phyloP scores from a whole-genome alignment of 2,329 filamentous ascomycete genomes.

The Paracamarosporium sp. region DNA sequence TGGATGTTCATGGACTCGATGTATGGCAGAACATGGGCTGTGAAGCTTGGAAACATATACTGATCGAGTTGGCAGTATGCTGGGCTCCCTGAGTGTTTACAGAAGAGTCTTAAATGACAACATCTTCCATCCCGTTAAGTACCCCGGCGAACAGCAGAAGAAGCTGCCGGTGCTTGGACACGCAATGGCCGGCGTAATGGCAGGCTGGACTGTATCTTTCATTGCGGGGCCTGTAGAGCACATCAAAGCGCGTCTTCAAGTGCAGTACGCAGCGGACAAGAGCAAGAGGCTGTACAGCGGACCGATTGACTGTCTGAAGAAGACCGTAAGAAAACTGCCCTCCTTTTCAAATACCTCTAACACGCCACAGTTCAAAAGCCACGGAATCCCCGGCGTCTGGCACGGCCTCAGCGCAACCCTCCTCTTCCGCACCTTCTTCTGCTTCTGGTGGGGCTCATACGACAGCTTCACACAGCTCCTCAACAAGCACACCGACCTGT shows the following conservation, averaged over 20 bases:
- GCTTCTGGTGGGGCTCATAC: slow-evolving; percentile 98
- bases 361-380: slow-evolving; percentile 53
- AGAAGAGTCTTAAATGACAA: slow-evolving; percentile 81
- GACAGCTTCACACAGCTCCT: slow-evolving; percentile 79
- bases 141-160: slow-evolving; percentile 45
- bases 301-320: slow-evolving; percentile 81
- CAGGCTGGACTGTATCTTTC: slow-evolving; percentile 89
- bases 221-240: slow-evolving; percentile 95
- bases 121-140: slow-evolving; percentile 68
- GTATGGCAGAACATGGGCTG: slow-evolving; percentile 39
- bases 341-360: neutral
- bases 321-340: slow-evolving; percentile 58
- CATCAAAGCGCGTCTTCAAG: slow-evolving; percentile 90
- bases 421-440: slow-evolving; percentile 91
- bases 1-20: slow-evolving; percentile 98
- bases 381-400: slow-evolving; percentile 83
- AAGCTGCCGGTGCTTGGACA: slow-evolving; percentile 80
- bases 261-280: slow-evolving; percentile 87
- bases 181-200: slow-evolving; percentile 84
- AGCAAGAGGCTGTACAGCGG: slow-evolving; percentile 80
- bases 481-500: slow-evolving; percentile 70
- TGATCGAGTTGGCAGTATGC: slow-evolving; percentile 63
- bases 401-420: slow-evolving; percentile 85
- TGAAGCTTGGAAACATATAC: neutral
- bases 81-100: slow-evolving; percentile 90